Base-by-base conservation (phyloP, 75 land plant genomes). In the Cupressus sempervirens region DNA sequence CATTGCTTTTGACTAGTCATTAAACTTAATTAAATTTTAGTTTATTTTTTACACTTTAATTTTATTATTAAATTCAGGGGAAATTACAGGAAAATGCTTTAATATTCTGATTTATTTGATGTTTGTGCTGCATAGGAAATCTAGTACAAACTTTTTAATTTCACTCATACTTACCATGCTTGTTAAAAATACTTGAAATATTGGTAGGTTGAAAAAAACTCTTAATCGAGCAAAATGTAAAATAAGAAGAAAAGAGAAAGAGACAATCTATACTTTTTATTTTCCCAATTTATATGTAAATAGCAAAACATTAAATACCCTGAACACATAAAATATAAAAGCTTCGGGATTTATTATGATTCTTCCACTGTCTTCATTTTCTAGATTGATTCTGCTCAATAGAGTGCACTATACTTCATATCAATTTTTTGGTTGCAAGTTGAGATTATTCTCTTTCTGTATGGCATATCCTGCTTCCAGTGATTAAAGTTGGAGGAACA, bases 381-480 rank as follows among this genome's bases (percentile, higher is more conserved):
- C 7, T 36, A 36, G 20, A 16, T 16, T 76, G 23, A 76, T 76
- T 76, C 79, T 13, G 43, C 14, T 23, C 2, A 23, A 20, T 16
- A 2, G 41, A 16, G 38, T 16, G 10, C 1, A 32, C 36, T 76
- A 40, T 20, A 18, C 18, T 38, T 23, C 23, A 16, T 62, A 18
- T 62, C n/a, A 76, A 76, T 76, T 76, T 76, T 38, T 36, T 76
- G 38, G 8, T 38, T 76, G 79, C 79, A 38, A 43, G 79, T 76
- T 1, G 38, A 76, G n/a, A 9, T 18, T 76, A 40, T 76, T 76
- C 38, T 20, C 79, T 36, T 18, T 36, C 79, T 20, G 10, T 40
- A 38, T 7, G 41, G 43, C 79, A 76, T 76, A 23, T 16, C 9
- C 23, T 76, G 41, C 41, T 76, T 40, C 79, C 7, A 6, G 79